Base-by-base conservation (phyloP, 768 basidiomycete genomes). In the Leccinum aurantiacum region DNA sequence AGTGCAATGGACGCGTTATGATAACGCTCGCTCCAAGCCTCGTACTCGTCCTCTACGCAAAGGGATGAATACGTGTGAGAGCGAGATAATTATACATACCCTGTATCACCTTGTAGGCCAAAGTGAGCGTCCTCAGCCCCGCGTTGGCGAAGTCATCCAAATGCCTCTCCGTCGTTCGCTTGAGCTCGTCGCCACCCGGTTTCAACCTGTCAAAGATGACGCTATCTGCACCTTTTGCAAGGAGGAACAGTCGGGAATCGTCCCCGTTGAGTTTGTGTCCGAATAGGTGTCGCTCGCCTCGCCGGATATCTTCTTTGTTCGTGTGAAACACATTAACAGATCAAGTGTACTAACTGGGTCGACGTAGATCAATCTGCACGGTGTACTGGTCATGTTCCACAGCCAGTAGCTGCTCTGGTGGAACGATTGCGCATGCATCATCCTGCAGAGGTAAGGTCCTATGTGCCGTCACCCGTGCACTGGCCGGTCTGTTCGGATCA, bases 171-270 rank as follows among this genome's bases (percentile, higher is more conserved):
- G 97, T 98, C 63, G 78, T 78, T 57, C 76, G 76, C 76, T 88
- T 91, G 62, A 94, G 71, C 50, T 88, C 89, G 17, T 89, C 85
- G 41, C 82, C 81, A 6, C 90, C 89, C 6, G 79, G 69, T 66
- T 80, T 87, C 60, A 99, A 75, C 60, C 95, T 81, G 75, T 99
- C 96, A 68, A 97, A 97, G 65, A 99, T 93, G 67, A 98, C 91
- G 67, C 93, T 97, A 75, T 99, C 97, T 22, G 97, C 97, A 22
- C 97, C 97, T 74, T 99, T 99, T 65, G 80, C 83, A 63, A 98
- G 75, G 65, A 91, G 76, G 68, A 95, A 89, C 51, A 96, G 71
- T 63, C 87, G 74, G 56, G 78, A 76, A 59, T 85, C 85, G 4
- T 82, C 79, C 8, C 79, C 84, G 61, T 85, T 82, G 48, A 95